Evolutionary conservation across 1,284 basidiomycete genomes (phyloP), one percentile per base, ranked within the genome.

Genomic region (Fomes fomentarius): DNA sequence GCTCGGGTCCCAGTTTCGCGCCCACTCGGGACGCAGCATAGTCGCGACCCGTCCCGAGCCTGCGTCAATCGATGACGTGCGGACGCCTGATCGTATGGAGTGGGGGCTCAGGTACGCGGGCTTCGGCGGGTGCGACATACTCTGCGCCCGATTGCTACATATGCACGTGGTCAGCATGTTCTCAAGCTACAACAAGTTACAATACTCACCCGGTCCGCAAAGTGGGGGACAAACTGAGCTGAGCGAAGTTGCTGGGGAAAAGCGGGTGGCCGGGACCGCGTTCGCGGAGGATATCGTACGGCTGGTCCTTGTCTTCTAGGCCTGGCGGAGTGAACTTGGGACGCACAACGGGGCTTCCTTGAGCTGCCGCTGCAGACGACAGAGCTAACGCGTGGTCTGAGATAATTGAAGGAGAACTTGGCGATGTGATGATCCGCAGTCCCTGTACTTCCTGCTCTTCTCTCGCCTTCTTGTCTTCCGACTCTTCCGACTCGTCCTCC

Each of bases 221-320:
- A 12, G 84, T 85, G 33, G 85, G 85, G 24, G 76, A 77, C 19
- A 76, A 61, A 24, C 81, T 78, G 56, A 89, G 69, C 52, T 80
- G 76, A 35, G 86, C 80, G 69, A 89, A 89, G 66, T 62, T 69
- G 57, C 68, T 70, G 21, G 83, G 85, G 69, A 89, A 89, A 11
- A 89, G 69, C 9, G 87, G 87, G 57, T 83, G 80, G 0, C 85
- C 85, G 1, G 83, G 79, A 1, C 70, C 71, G 14, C 85, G 77
- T 62, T 87, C 83, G 12, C 75, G 79, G 33, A 64, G 57, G 11
- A 66, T 58, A 48, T 70, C 69, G 52, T 70, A 70, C 22, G 63
- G 56, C 37, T 54, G n/a, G 37, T 69, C 67, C 28, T 43, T 50
- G 30, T 63, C 56, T 49, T 52, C 40, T 15, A 39, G 30, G 17